phyloP scores from a whole-genome alignment of 75 land plant genomes.

The Adiantum capillusveneris region DNA sequence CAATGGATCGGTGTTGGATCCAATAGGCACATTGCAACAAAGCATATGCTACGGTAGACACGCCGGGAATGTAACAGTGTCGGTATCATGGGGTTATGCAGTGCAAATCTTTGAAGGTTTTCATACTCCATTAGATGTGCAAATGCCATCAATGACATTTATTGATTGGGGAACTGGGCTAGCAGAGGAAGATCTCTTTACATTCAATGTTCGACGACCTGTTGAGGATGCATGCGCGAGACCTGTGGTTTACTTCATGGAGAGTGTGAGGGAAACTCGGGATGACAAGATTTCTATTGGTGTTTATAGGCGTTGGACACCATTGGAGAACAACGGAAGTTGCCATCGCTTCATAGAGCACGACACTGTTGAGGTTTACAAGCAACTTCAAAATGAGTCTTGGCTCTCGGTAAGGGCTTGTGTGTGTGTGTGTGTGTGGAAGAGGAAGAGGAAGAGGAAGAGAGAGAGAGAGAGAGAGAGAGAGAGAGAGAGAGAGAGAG shows the following conservation, averaged over 20 bases:
- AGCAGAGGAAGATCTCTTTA: constrained; percentile 31
- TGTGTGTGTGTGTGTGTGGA: no score
- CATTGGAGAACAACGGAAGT: no score
- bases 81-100: constrained; percentile 84
- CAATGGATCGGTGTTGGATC: constrained; percentile 37
- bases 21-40: constrained; percentile 61
- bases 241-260: constrained; percentile 49
- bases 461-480: no score
- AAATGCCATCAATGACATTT: constrained; percentile 57
- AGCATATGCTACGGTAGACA: constrained; percentile 48
- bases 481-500: no score
- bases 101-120: constrained; percentile 54
- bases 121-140: constrained; percentile 33
- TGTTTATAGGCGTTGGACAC: no score
- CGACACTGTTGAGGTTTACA: no score
- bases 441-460: no score
- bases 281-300: not conserved
- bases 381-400: no score
- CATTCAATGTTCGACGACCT: constrained; percentile 51
- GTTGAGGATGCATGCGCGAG: constrained; percentile 41
- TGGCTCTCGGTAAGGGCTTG: no score
- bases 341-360: no score
- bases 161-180: constrained; percentile 41
- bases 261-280: constrained; percentile 7
- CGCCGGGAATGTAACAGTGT: constrained; percentile 50